These are phyloP conservation scores for Pythium guiyangense DNA, from an alignment of 352 stramenopile genomes.

Conservation along the genomic window DNA sequence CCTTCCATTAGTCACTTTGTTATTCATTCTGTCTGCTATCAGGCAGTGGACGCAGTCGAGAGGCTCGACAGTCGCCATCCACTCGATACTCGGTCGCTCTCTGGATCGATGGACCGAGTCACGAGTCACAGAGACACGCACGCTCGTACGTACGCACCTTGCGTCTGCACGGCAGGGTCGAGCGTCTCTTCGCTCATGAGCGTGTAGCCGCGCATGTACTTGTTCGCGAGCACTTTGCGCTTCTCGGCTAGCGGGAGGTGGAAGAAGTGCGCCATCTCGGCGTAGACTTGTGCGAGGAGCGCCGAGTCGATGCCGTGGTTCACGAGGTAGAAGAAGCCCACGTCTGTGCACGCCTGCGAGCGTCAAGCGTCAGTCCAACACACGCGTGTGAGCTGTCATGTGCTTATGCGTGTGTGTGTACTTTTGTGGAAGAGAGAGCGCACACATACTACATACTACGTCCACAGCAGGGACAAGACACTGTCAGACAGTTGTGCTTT, in stretches of 20 bases:
- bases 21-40: no score
- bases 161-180: constrained; percentile 44
- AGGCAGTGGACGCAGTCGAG: no score
- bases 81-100: no score
- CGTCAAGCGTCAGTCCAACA: neutral
- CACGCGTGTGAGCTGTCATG: neutral
- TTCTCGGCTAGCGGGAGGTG: constrained; percentile 41
- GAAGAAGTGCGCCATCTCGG: constrained; percentile 63
- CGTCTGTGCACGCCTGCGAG: constrained; percentile 34
- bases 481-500: no score
- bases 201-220: constrained; percentile 74
- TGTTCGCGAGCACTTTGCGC: constrained; percentile 53
- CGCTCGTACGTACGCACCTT: constrained; percentile 4
- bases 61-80: no score
- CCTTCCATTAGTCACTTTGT: no score
- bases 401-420: neutral
- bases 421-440: neutral
- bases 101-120: no score
- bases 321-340: constrained; percentile 73
- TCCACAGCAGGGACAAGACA: no score
- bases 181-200: constrained; percentile 73
- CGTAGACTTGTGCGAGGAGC: constrained; percentile 44
- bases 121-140: no score
- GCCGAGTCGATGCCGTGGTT: constrained; percentile 34
- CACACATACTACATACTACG: no score